phyloP scores from a whole-genome alignment of 306 rosid species.

The Vigna unguiculata region DNA sequence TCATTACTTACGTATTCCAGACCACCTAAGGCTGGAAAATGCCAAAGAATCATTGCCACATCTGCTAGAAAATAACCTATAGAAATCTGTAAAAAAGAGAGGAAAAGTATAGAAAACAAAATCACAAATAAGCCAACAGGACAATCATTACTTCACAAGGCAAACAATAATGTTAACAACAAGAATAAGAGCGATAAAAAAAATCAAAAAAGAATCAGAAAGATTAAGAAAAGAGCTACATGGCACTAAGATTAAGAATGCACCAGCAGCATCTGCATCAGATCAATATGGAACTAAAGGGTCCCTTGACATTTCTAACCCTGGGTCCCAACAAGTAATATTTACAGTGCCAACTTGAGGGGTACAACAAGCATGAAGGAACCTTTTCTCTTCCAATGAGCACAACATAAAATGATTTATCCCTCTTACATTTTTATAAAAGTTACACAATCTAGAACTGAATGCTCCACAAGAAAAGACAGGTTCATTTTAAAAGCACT shows the following conservation, averaged over 20 bases:
- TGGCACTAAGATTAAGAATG: slow-evolving; percentile 13
- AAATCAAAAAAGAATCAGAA: slow-evolving; percentile 5
- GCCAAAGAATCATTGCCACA: slow-evolving; percentile 81
- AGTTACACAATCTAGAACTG: slow-evolving; percentile 20
- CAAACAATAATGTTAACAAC: slow-evolving; percentile 25
- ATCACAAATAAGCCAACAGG: slow-evolving; percentile 38
- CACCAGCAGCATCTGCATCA: slow-evolving; percentile 16
- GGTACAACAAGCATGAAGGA: background rate
- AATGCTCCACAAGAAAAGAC: slow-evolving; percentile 18
- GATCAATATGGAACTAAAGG: slow-evolving; percentile 22
- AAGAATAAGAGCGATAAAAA: slow-evolving; percentile 18
- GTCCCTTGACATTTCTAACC: background rate
- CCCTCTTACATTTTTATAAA: slow-evolving; percentile 4
- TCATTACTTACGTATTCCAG: slow-evolving; percentile 79
- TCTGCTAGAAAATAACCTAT: slow-evolving; percentile 89
- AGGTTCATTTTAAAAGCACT: slow-evolving; percentile 13
- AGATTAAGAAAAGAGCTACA: background rate
- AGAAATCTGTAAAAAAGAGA: slow-evolving; percentile 68
- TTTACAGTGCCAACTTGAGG: slow-evolving; percentile 7
- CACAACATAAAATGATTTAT: background rate
- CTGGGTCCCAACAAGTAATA: slow-evolving; percentile 12
- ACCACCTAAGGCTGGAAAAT: slow-evolving; percentile 89
- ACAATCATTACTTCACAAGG: slow-evolving; percentile 1
- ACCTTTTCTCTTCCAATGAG: background rate
- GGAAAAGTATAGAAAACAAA: slow-evolving; percentile 1